Evolutionary conservation across 208 protist species (phyloP).

Genomic region (Crithidia acanthocephali): DNA sequence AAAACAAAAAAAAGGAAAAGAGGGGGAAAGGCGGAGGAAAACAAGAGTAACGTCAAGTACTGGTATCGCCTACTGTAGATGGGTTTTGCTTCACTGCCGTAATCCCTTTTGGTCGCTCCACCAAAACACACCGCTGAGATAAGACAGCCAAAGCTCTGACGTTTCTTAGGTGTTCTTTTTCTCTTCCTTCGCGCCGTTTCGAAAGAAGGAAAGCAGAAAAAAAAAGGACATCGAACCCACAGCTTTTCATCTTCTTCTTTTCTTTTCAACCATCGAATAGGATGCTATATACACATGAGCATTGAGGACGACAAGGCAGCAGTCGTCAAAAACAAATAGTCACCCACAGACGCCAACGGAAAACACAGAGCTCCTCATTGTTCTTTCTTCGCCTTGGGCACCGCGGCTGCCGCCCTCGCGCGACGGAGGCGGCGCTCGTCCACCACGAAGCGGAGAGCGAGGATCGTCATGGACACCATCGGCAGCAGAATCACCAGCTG

Average conservation of each 20-base stretch:
- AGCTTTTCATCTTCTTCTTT: background rate
- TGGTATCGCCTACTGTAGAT: too few species aligned
- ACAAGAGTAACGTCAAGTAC: too few species aligned
- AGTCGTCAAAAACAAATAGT: background rate
- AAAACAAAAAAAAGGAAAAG: background rate
- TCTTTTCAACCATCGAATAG: background rate
- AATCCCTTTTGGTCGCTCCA: too few species aligned
- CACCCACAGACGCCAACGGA: background rate
- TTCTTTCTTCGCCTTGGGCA: background rate
- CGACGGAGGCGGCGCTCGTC: constrained; percentile 15
- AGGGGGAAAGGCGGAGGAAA: too few species aligned
- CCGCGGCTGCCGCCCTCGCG: background rate
- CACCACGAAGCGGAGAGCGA: constrained; percentile 43
- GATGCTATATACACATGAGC: constrained; percentile 1
- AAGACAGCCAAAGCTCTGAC: too few species aligned
- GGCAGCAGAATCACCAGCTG: constrained; percentile 74
- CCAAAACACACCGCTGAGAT: too few species aligned
- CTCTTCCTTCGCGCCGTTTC: too few species aligned
- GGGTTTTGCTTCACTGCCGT: too few species aligned
- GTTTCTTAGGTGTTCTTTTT: too few species aligned
- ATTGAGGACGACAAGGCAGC: background rate
- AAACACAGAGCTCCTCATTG: background rate
- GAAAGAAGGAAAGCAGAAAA: too few species aligned
- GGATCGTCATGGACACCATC: constrained; percentile 36
- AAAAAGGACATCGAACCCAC: too few species aligned